Conservation (phyloP, 2,329 filamentous ascomycete species). For the Aspergillus proliferans region DNA sequence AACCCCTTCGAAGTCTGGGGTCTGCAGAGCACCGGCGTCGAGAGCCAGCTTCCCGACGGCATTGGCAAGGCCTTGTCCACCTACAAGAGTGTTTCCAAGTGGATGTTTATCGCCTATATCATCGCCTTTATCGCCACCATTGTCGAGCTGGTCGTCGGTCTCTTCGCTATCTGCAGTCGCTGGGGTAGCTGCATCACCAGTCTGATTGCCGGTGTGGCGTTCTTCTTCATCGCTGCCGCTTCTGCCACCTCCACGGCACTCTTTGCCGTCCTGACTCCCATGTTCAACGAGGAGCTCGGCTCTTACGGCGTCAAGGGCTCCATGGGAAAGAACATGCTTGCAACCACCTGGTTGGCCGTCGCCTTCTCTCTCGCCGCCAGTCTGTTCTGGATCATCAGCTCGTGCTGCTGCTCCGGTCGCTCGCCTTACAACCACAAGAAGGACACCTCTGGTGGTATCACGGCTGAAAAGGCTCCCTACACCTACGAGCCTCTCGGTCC, state of each 20-base stretch:
- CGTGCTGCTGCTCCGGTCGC: slow-evolving; percentile 82
- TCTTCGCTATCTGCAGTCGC: slow-evolving; percentile 77
- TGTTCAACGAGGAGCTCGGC: slow-evolving; percentile 61
- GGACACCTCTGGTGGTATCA: slow-evolving; percentile 34
- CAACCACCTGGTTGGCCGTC: slow-evolving; percentile 70
- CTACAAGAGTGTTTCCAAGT: slow-evolving; percentile 69
- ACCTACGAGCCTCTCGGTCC: slow-evolving; percentile 52
- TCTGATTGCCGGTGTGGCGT: slow-evolving; percentile 58
- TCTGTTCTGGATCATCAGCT: slow-evolving; percentile 85
- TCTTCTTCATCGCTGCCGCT: slow-evolving; percentile 56
- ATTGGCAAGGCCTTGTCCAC: slow-evolving; percentile 62
- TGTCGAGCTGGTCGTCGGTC: slow-evolving; percentile 67
- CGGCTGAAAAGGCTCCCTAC: slow-evolving; percentile 56
- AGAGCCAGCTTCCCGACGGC: slow-evolving; percentile 61
- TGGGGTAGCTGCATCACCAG: slow-evolving; percentile 77
- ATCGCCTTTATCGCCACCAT: slow-evolving; percentile 64
- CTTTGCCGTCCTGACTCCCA: slow-evolving; percentile 62
- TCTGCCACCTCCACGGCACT: slow-evolving; percentile 70
- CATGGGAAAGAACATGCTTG: slow-evolving; percentile 65
- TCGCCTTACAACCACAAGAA: slow-evolving; percentile 43
- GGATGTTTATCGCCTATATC: slow-evolving; percentile 77
- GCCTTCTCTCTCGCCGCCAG: slow-evolving; percentile 68
- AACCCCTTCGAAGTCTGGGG: slow-evolving; percentile 62
- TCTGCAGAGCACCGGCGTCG: slow-evolving; percentile 50
- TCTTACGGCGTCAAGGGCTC: slow-evolving; percentile 63